These are phyloP conservation scores for Ceriops tagal DNA, from an alignment of 345 rosid species.

Conservation along the genomic window DNA sequence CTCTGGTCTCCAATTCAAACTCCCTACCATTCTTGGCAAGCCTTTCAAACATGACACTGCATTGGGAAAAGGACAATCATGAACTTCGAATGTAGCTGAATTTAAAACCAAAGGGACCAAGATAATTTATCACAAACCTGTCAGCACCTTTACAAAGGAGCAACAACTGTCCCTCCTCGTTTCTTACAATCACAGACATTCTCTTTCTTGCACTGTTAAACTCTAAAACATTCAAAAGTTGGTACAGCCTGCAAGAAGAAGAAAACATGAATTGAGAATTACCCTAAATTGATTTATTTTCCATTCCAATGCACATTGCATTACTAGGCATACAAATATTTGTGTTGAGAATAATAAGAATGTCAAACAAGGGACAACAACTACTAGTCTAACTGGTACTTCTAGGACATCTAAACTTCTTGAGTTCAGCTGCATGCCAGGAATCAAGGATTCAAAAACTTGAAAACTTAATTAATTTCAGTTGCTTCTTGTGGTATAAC, in stretches of 20 bases:
- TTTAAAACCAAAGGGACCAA: neutral
- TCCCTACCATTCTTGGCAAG: constrained; percentile 57
- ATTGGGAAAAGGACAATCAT: constrained; percentile 7
- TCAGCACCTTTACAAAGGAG: constrained; percentile 88
- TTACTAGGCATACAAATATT: neutral
- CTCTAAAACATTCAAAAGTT: constrained; percentile 68
- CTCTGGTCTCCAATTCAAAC: constrained; percentile 65
- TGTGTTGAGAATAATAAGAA: neutral
- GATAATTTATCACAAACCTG: constrained; percentile 49
- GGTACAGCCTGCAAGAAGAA: constrained; percentile 55
- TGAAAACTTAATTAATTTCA: too few relatives aligned
- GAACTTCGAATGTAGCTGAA: neutral
- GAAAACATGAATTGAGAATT: neutral
- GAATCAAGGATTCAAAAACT: neutral
- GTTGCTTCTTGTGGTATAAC: neutral
- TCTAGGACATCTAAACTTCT: neutral
- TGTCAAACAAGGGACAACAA: neutral
- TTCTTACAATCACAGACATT: constrained; percentile 88
- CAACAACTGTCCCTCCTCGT: constrained; percentile 65
- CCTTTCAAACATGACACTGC: constrained; percentile 88
- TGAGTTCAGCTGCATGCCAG: neutral
- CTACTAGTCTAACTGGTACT: too few relatives aligned
- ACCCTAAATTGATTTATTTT: neutral
- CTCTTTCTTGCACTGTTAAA: constrained; percentile 86
- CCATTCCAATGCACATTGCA: neutral